Evolutionary conservation across 1,139 yeast genomes (phyloP).

Genomic region (Taiozyma sp.): DNA sequence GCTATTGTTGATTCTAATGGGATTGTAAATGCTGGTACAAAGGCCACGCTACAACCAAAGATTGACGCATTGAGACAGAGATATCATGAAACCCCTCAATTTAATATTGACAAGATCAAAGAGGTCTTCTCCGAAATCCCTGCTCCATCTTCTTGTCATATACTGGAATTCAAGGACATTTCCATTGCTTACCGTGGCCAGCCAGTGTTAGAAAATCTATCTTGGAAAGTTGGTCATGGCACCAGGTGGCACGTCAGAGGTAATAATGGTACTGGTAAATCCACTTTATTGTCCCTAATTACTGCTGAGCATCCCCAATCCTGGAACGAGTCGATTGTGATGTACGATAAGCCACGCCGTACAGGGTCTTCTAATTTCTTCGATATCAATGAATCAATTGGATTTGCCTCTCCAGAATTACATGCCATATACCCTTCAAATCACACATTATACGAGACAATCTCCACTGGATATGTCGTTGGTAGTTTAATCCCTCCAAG

Average conservation of each 20-base stretch:
- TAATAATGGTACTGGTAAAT: slow-evolving; percentile 89
- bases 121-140: slow-evolving; percentile 12
- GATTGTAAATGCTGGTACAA: slow-evolving; percentile 44
- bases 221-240: slow-evolving; percentile 66
- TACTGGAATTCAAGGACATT: slow-evolving; percentile 58
- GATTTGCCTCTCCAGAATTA: slow-evolving; percentile 87
- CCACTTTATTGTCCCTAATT: slow-evolving; percentile 75
- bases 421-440: slow-evolving; percentile 72
- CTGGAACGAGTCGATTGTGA: slow-evolving; percentile 69
- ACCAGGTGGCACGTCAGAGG: slow-evolving; percentile 90
- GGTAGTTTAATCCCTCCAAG: slow-evolving; percentile 46
- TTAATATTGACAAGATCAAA: slow-evolving; percentile 19
- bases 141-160: slow-evolving; percentile 18
- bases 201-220: slow-evolving; percentile 53
- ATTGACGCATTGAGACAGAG: slow-evolving; percentile 28
- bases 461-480: slow-evolving; percentile 70
- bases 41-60: slow-evolving; percentile 27
- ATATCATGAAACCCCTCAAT: slow-evolving; percentile 18
- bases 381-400: slow-evolving; percentile 74
- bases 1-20: slow-evolving; percentile 59
- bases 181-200: slow-evolving; percentile 63
- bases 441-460: slow-evolving; percentile 50
- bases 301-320: slow-evolving; percentile 98
- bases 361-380: slow-evolving; percentile 78
- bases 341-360: slow-evolving; percentile 63